Evolutionary conservation across 768 basidiomycete species (phyloP).

Genomic region (Pleurotus citrinopileatus): DNA sequence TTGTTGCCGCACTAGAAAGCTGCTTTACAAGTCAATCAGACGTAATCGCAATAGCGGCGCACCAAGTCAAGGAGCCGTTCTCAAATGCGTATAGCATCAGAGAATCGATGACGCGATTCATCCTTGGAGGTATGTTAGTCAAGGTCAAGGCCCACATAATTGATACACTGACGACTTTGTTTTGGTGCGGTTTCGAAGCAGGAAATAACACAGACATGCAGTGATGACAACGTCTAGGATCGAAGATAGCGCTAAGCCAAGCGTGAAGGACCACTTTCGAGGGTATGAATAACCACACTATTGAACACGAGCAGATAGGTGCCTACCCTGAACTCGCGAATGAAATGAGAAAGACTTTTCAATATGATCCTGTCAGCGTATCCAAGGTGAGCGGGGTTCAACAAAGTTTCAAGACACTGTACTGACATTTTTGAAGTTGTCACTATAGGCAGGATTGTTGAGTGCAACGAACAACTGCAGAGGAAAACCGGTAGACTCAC

Average conservation of each 20-base stretch:
- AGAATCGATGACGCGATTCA: slow-evolving; percentile 44
- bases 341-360: slow-evolving; percentile 16
- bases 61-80: slow-evolving; percentile 51
- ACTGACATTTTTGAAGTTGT: slow-evolving; percentile 30
- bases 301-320: too few relatives aligned
- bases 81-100: slow-evolving; percentile 51
- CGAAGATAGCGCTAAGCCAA: slow-evolving; percentile 48
- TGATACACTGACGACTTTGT: slow-evolving; percentile 31
- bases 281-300: too few relatives aligned
- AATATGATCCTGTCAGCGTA: slow-evolving; percentile 20
- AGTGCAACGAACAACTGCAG: not conserved
- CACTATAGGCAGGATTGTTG: slow-evolving; percentile 13
- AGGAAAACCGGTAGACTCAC: slow-evolving; percentile 16
- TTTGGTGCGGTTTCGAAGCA: slow-evolving; percentile 35
- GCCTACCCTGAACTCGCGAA: slow-evolving; percentile 16
- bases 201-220: slow-evolving; percentile 37
- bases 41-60: not conserved
- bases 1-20: slow-evolving; percentile 33
- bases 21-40: not conserved
- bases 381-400: not conserved
- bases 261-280: slow-evolving; percentile 60
- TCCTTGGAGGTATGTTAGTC: slow-evolving; percentile 19
- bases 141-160: not conserved
- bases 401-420: not conserved
- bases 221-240: slow-evolving; percentile 50